A percentile compares a stretch with the other conserved stretches of the same genome.
Conservation (phyloP, 2,329 filamentous ascomycete species). For the Sporothrix euskadiensis region DNA sequence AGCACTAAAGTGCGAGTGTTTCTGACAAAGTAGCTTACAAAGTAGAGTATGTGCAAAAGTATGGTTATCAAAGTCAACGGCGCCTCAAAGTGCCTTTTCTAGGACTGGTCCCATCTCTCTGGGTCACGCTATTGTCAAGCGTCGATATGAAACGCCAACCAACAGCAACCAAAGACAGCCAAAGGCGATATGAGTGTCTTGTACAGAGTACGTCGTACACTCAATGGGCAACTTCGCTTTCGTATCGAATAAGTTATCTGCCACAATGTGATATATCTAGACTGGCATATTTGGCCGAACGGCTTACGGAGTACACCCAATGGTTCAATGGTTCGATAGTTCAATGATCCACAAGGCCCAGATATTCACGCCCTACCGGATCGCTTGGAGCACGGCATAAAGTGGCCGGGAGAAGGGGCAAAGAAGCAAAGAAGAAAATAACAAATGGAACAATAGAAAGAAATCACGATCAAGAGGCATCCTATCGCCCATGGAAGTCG, state of each 20-base stretch:
- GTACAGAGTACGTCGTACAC: too few species aligned
- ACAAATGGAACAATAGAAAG: not conserved
- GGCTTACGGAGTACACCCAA: not conserved
- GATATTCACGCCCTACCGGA: not conserved
- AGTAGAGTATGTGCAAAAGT: not conserved
- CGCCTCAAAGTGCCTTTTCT: not conserved
- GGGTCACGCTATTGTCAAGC: constrained; percentile 23
- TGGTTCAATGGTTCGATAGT: not conserved
- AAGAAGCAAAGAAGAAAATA: not conserved
- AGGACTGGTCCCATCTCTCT: constrained; percentile 13
- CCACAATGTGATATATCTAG: not conserved
- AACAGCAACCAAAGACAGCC: not conserved
- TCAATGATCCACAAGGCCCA: not conserved
- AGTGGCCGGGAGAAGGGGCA: not conserved
- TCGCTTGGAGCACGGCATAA: not conserved
- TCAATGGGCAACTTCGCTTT: not conserved
- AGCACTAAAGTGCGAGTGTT: not conserved
- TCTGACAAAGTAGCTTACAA: not conserved
- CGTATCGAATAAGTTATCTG: not conserved
- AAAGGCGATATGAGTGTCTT: not conserved
- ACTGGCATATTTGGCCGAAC: not conserved
- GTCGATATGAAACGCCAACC: constrained; percentile 19
- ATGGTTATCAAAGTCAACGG: not conserved
- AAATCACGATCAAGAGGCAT: not conserved
- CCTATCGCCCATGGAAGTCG: not conserved